Conservation (phyloP, 2,329 filamentous ascomycete genomes). For the Arthrobotrys entomopaga region DNA sequence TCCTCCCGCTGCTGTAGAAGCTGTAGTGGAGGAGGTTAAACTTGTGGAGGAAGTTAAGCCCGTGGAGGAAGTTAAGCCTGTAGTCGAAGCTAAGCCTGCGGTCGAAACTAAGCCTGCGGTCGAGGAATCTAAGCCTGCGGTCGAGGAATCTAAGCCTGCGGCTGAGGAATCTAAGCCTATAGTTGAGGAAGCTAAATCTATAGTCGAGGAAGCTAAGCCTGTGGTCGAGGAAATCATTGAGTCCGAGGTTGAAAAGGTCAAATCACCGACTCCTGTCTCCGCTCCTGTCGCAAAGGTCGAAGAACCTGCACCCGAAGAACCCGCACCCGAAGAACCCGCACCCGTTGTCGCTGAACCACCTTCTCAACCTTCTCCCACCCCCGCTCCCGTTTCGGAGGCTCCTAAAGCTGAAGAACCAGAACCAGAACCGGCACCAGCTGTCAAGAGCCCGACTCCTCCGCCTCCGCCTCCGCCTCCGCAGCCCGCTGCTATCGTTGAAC, state of each 20-base stretch:
- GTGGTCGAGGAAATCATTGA: no score
- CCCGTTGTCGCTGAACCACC: background rate
- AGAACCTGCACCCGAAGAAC: slow-evolving; percentile 7
- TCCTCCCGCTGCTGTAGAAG: slow-evolving; percentile 10
- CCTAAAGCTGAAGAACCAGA: slow-evolving; percentile 19
- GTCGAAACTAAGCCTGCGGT: background rate
- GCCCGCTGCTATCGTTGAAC: slow-evolving; percentile 1
- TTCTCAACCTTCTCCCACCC: background rate
- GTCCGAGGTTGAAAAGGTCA: slow-evolving; percentile 1
- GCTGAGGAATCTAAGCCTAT: no score
- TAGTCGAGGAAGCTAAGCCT: no score
- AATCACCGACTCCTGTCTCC: slow-evolving; percentile 20
- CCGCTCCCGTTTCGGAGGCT: slow-evolving; percentile 8
- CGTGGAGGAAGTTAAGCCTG: background rate
- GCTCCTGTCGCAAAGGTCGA: background rate
- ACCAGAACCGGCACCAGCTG: slow-evolving; percentile 10
- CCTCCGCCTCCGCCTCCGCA: slow-evolving; percentile 21
- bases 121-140: no score
- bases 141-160: no score
- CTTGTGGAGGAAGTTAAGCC: no score
- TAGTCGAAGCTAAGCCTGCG: background rate
- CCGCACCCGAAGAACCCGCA: background rate
- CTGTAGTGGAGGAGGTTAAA: background rate
- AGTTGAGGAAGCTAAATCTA: no score
- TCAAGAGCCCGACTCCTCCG: slow-evolving; percentile 38